phyloP scores from a whole-genome alignment of 2,329 filamentous ascomycete species.

The Penicillium sp. region DNA sequence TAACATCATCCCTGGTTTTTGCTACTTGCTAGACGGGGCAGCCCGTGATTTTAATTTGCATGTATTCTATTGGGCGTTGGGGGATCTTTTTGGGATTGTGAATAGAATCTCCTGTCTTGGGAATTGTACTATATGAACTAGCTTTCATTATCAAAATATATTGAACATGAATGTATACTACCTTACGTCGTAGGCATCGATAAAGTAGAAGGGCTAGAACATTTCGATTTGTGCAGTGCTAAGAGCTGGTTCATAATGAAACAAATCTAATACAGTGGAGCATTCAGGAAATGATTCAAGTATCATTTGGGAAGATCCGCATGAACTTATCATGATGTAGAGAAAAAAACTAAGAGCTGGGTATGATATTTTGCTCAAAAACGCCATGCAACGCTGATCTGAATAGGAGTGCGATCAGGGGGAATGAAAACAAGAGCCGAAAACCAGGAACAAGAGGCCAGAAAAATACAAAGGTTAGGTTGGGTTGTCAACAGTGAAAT shows the following conservation, averaged over 20 bases:
- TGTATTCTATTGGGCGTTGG: slow-evolving; percentile 19
- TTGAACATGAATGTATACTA: not conserved
- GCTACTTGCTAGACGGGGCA: slow-evolving; percentile 7
- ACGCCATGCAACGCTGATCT: slow-evolving; percentile 29
- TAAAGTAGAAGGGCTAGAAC: not conserved
- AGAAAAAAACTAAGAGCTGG: slow-evolving; percentile 15
- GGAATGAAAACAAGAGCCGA: not conserved
- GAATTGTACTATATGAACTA: slow-evolving; percentile 14
- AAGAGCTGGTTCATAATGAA: not conserved
- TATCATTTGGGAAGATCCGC: not conserved
- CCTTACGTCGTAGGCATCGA: not conserved
- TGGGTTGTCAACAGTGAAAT: not conserved
- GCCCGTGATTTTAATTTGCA: slow-evolving; percentile 16
- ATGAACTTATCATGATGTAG: slow-evolving; percentile 4
- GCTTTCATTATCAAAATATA: slow-evolving; percentile 1
- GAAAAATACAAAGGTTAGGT: slow-evolving; percentile 7
- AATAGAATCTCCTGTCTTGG: slow-evolving; percentile 20
- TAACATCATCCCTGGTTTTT: slow-evolving; percentile 10
- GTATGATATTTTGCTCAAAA: slow-evolving; percentile 28
- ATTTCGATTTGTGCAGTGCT: not conserved
- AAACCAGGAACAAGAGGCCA: not conserved
- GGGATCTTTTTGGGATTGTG: slow-evolving; percentile 12
- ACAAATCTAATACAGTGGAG: not conserved
- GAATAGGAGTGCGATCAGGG: slow-evolving; percentile 5
- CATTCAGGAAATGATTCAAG: not conserved